Percentiles rank a stretch among this genome's conserved stretches.
Evolutionary conservation across 1,284 basidiomycete genomes (phyloP).

Genomic region (Cutaneotrichosporon sp.): DNA sequence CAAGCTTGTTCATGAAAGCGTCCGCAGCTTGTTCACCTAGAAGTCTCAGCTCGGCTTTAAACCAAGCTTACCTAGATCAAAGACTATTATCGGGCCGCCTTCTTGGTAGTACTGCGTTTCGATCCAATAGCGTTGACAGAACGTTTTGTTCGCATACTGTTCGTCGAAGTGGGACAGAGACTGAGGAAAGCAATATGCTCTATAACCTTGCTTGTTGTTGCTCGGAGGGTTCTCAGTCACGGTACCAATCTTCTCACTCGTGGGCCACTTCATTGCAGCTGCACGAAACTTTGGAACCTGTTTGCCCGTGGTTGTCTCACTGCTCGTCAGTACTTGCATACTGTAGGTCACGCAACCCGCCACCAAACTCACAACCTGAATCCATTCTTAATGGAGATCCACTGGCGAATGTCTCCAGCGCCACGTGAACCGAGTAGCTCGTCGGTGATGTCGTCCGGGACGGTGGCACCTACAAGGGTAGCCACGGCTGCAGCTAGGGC

Average conservation of each 20-base stretch:
- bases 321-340: too few relatives aligned
- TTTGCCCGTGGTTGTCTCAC: too few relatives aligned
- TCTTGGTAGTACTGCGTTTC: slow-evolving; percentile 70
- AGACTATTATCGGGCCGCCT: slow-evolving; percentile 68
- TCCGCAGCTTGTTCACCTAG: neutral
- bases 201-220: slow-evolving; percentile 17
- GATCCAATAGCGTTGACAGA: slow-evolving; percentile 68
- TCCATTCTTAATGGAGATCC: too few relatives aligned
- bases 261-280: neutral
- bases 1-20: slow-evolving; percentile 10
- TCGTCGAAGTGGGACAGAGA: slow-evolving; percentile 64
- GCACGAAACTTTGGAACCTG: too few relatives aligned
- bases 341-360: too few relatives aligned
- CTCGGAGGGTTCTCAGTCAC: neutral
- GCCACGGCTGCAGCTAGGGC: too few relatives aligned
- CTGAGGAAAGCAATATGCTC: slow-evolving; percentile 64
- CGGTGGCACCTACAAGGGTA: too few relatives aligned
- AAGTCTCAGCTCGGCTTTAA: slow-evolving; percentile 48
- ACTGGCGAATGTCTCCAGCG: too few relatives aligned
- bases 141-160: slow-evolving; percentile 35
- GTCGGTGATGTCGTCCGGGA: too few relatives aligned
- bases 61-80: slow-evolving; percentile 67
- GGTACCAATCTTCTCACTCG: neutral
- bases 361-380: too few relatives aligned
- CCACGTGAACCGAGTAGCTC: too few relatives aligned